Conservation (phyloP, 2,329 filamentous ascomycete species). For the Alternaria sp. region DNA sequence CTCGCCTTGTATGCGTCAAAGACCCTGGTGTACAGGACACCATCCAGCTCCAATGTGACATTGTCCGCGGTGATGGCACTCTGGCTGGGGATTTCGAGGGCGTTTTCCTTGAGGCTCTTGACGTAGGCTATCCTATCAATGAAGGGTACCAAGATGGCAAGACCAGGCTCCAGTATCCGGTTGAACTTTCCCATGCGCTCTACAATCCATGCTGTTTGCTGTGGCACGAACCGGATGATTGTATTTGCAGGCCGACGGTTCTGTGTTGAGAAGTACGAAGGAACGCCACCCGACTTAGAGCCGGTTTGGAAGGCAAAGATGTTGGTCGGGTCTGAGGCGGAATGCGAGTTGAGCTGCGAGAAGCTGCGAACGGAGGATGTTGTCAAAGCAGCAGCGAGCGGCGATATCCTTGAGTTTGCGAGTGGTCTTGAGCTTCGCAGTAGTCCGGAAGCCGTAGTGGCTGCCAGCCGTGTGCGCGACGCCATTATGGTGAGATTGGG, state of each 20-base stretch:
- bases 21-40: constrained; percentile 92
- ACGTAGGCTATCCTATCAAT: constrained; percentile 97
- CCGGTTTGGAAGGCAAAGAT: constrained; percentile 39
- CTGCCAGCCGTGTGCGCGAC: constrained; percentile 42
- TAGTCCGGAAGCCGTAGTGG: constrained; percentile 38
- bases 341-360: constrained; percentile 38
- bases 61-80: constrained; percentile 99
- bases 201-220: constrained; percentile 99
- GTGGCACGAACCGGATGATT: constrained; percentile 94
- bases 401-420: constrained; percentile 19
- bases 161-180: constrained; percentile 87
- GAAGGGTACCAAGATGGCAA: constrained; percentile 87
- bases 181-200: constrained; percentile 99
- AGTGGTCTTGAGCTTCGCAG: constrained; percentile 30
- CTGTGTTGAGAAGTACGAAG: constrained; percentile 78
- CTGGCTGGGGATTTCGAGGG: constrained; percentile 96
- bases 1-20: constrained; percentile 98
- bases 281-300: constrained; percentile 56
- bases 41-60: constrained; percentile 94
- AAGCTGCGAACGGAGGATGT: constrained; percentile 34
- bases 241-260: constrained; percentile 85
- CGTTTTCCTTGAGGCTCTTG: constrained; percentile 93
- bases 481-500: constrained; percentile 42
- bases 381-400: constrained; percentile 27
- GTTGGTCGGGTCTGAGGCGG: constrained; percentile 32